A percentile compares a stretch with the other conserved stretches of the same genome.
Evolutionary conservation across 192 early-diverging fungal genomes (phyloP).

Genomic region (Geranomyces variabilis): DNA sequence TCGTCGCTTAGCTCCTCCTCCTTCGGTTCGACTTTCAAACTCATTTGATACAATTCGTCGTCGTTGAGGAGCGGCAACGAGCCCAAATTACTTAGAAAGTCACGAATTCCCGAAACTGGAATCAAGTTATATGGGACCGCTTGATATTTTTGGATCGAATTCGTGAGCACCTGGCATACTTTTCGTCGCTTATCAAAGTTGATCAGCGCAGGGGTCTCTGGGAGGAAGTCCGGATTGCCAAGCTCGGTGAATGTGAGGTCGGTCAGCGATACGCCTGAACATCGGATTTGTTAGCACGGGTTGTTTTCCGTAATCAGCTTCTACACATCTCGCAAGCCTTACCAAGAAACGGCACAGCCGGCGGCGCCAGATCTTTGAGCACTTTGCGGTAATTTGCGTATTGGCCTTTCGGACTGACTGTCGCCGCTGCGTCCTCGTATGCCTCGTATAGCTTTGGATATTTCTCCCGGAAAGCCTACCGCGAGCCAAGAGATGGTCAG

Average conservation of each 20-base stretch:
- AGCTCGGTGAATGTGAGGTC: constrained; percentile 61
- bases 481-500: neutral
- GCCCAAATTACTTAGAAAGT: constrained; percentile 34
- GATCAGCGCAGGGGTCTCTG: constrained; percentile 49
- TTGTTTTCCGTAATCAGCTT: neutral
- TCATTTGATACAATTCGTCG: constrained; percentile 48
- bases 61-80: constrained; percentile 33
- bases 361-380: constrained; percentile 53
- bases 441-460: constrained; percentile 45
- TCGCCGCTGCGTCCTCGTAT: constrained; percentile 43
- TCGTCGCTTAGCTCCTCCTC: constrained; percentile 49
- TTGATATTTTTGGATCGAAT: constrained; percentile 54
- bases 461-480: constrained; percentile 43
- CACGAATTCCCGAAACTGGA: constrained; percentile 37
- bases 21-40: constrained; percentile 48
- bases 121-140: constrained; percentile 32
- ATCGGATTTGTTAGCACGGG: neutral
- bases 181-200: constrained; percentile 68
- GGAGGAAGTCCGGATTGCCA: constrained; percentile 56
- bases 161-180: constrained; percentile 42
- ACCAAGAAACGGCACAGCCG: constrained; percentile 60
- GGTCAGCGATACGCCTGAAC: constrained; percentile 56
- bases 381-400: constrained; percentile 62
- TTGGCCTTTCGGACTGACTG: constrained; percentile 58
- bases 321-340: neutral